Base-by-base conservation (phyloP, 805 yeast species). In the Kodamaea leandrae region DNA sequence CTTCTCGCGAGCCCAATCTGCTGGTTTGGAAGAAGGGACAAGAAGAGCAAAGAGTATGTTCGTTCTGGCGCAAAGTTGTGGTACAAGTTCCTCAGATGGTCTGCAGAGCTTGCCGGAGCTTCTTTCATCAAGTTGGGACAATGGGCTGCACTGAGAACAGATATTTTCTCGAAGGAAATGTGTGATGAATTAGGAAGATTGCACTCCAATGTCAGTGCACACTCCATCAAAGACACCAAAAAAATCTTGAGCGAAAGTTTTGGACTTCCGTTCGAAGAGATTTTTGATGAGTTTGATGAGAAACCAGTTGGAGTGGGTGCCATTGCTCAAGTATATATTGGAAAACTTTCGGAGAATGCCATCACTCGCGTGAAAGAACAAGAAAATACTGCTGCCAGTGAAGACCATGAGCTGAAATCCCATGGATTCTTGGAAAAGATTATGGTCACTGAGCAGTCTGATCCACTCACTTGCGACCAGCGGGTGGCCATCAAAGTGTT, bases 121-220 rank as follows among this genome's bases (percentile, higher is more conserved):
- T 83, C 96, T 3, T 93, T 85, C 58, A 81, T 85, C 42, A 85
- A 87, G 61, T 74, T 93, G 43, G 99, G 98, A 3, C 99, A 93
- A 66, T 93, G 99, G 99, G 99, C 99, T 0, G 97, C 97, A 2
- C 85, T 96, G 8, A 77, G 99, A 61, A 86, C 95, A 0, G 99
- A 93, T 63, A 83, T 93, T 24, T 91, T 93, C 64, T 83, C 96
- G 3, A 68, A 65, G 35, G 86, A 76, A 29, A 64, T 91, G 61
- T 91, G 98, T 59, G 76, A 77, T 16, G 89, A 86, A 54, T 64
- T 93, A 51, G 77, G 86, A 7, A 65, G 75, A 17, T 65, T 93
- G 41, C 99, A 93, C 60, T 86, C 96, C 4, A 78, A 87, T 55
- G 91, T 89, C 7, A 78, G 76, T 43, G 74, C 83, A 4, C 99